A percentile compares a stretch with the other conserved stretches of the same genome.
These are phyloP conservation scores for Annulohypoxylon truncatum DNA, from an alignment of 2,329 filamentous ascomycete species.

Conservation along the genomic window DNA sequence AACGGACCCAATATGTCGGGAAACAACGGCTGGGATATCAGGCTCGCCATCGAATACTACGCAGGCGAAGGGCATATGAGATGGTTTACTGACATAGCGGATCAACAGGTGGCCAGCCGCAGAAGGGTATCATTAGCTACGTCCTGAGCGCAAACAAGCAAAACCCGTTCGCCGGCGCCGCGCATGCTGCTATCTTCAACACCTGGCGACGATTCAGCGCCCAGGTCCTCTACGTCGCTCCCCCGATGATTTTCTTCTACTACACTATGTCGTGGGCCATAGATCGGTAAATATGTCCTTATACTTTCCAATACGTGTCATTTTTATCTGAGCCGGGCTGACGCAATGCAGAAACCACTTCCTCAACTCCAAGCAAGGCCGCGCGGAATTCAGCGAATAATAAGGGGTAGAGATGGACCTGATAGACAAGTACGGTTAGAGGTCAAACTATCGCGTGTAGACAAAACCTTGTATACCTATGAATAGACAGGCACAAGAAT, in stretches of 20 bases:
- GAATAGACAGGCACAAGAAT: slow-evolving; percentile 44
- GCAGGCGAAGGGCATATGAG: neutral
- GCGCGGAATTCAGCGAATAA: slow-evolving; percentile 45
- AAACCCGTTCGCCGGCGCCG: slow-evolving; percentile 82
- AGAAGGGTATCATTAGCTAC: slow-evolving; percentile 76
- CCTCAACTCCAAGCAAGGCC: slow-evolving; percentile 50
- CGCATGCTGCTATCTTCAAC: slow-evolving; percentile 93
- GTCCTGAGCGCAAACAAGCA: slow-evolving; percentile 88
- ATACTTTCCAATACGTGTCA: neutral
- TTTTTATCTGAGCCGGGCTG: neutral
- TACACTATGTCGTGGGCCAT: slow-evolving; percentile 89
- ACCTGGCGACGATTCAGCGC: slow-evolving; percentile 84
- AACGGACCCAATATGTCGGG: neutral
- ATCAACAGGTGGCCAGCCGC: slow-evolving; percentile 65
- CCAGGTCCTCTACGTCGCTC: slow-evolving; percentile 90
- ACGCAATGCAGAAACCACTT: slow-evolving; percentile 46
- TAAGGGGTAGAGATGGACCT: slow-evolving; percentile 31
- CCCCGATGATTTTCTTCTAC: slow-evolving; percentile 83
- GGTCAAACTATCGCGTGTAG: slow-evolving; percentile 39
- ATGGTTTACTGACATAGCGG: slow-evolving; percentile 39
- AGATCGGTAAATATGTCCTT: slow-evolving; percentile 72
- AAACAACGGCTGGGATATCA: neutral
- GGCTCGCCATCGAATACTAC: neutral
- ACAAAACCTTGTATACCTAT: slow-evolving; percentile 49
- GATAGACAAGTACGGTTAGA: slow-evolving; percentile 17